Conservation (phyloP, 2,329 filamentous ascomycete species). For the Pseudogymnoascus sp. region DNA sequence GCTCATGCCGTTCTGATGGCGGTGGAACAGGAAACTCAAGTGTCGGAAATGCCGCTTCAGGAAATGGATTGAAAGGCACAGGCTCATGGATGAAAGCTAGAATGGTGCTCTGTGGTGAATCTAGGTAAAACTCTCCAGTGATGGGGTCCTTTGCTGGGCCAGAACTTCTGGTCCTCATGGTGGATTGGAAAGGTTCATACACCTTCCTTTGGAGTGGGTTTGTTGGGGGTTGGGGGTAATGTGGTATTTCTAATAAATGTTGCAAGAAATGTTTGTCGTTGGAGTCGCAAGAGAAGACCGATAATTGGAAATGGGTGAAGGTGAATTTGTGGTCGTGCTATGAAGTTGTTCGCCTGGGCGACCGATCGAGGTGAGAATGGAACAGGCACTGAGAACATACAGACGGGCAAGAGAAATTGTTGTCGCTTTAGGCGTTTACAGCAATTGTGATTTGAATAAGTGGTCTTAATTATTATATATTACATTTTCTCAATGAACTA, state of each 20-base stretch:
- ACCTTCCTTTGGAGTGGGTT: neutral
- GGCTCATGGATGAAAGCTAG: neutral
- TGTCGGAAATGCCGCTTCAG: neutral
- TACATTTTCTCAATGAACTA: neutral
- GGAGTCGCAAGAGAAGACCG: neutral
- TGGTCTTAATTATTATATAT: neutral
- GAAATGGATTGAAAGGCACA: neutral
- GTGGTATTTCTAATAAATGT: neutral
- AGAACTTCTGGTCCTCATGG: conserved; percentile 2
- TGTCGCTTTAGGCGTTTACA: neutral
- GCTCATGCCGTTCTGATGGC: neutral
- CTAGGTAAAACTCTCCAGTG: neutral
- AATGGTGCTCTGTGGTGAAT: neutral
- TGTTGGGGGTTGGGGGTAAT: neutral
- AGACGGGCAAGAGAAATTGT: neutral
- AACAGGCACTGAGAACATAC: neutral
- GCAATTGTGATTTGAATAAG: neutral
- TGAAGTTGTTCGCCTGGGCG: neutral
- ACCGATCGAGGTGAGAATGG: neutral
- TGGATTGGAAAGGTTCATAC: neutral
- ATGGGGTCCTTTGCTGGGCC: conserved; percentile 1
- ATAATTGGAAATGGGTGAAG: neutral
- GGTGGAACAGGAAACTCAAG: neutral
- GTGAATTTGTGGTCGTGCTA: neutral
- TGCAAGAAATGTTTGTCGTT: neutral